Evolutionary conservation across 306 rosid species (phyloP), one percentile per base, ranked within the genome.

Genomic region (Corylus americana): DNA sequence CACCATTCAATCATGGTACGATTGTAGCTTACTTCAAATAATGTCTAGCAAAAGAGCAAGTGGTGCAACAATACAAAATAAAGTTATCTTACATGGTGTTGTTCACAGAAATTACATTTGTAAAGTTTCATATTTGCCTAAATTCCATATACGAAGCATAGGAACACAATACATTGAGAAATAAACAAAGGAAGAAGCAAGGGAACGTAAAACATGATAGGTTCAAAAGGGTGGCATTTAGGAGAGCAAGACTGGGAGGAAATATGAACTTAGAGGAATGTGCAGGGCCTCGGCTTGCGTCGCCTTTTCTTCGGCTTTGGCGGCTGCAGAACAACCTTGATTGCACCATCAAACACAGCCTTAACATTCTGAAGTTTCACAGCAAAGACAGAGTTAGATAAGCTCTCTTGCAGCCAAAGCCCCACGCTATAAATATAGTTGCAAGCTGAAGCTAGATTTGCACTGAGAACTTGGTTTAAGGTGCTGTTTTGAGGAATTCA

Each of bases 281-380:
- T 77, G 72, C 90, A 87, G 0, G 47, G 50, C 69, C 67, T 79
- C 8, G 85, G 72, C 86, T 87, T 87, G 80, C 82, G 58, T 85
- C 83, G 12, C 85, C 77, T 79, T 75, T 79, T 85, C 88, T 85
- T 87, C 25, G 67, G 77, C 77, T 87, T 87, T 13, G 90, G 88
- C 37, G 90, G 90, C 77, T 87, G 90, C 82, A 88, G 73, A 70
- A 89, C 93, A 39, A 85, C 91, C 80, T 88, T 90, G 83, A 88
- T 88, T 49, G 92, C 94, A 69, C 92, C 90, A 83, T 88, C 94
- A 85, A 86, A 86, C 71, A 90, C 90, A 39, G 83, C 88, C 84
- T 88, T 88, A 54, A 90, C 92, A 81, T 86, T 87, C 89, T 88
- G 90, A 20, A 74, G 44, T 73, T 71, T 47, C 22, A 39, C 20